Evolutionary conservation across 139 green algal species (phyloP).

Genomic region (Tetraselmis striata): DNA sequence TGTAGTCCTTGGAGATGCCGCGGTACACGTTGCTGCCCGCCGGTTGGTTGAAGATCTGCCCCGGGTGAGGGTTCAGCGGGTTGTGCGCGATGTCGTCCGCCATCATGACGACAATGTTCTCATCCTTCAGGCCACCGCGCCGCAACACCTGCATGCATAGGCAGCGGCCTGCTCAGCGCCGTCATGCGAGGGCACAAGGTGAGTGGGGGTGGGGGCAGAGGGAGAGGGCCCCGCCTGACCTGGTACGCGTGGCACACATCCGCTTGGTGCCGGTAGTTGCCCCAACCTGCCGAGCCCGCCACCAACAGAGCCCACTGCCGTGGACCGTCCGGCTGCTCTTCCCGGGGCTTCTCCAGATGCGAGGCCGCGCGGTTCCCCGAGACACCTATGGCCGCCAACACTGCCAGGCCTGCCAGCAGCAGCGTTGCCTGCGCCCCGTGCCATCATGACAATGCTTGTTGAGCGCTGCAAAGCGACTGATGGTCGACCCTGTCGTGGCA

Average conservation of each 20-base stretch:
- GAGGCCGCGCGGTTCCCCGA: not conserved
- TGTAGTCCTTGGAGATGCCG: conserved; percentile 84
- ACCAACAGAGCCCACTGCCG: conserved; percentile 85
- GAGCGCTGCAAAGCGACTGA: too few relatives aligned
- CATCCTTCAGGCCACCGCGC: conserved; percentile 38
- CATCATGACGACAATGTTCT: conserved; percentile 79
- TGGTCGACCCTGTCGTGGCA: too few relatives aligned
- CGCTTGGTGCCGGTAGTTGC: conserved; percentile 89
- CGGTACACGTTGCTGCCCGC: conserved; percentile 77
- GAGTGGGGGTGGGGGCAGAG: not conserved
- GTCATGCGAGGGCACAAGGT: not conserved
- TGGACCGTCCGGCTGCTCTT: conserved; percentile 3
- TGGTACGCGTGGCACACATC: conserved; percentile 82
- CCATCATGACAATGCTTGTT: too few relatives aligned
- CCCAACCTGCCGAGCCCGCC: conserved; percentile 70
- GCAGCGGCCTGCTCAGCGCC: too few relatives aligned
- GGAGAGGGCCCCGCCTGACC: conserved; percentile 18
- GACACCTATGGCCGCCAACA: not conserved
- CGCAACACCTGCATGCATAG: too few relatives aligned
- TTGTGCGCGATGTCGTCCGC: conserved; percentile 82
- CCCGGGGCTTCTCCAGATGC: not conserved
- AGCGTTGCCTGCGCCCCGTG: too few relatives aligned
- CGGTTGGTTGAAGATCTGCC: conserved; percentile 85
- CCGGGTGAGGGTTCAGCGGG: conserved; percentile 67
- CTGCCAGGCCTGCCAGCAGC: not conserved